These are phyloP conservation scores for Agroathelia rolfsii DNA, from an alignment of 1,284 basidiomycete genomes.

Conservation along the genomic window DNA sequence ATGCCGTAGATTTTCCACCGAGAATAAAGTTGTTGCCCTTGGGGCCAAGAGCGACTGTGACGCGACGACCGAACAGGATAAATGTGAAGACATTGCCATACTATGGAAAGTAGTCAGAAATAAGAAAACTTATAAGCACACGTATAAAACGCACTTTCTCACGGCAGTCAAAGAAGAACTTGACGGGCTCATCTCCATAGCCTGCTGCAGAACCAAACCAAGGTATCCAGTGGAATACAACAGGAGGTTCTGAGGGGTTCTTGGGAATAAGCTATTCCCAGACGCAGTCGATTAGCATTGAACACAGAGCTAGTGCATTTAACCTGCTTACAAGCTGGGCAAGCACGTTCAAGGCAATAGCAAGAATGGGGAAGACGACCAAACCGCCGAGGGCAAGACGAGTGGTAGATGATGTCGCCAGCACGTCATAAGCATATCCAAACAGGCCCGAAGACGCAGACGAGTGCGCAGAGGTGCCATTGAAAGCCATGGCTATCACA, in stretches of 20 bases:
- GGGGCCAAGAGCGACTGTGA: constrained; percentile 88
- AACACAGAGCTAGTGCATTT: constrained; percentile 3
- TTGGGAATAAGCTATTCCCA: constrained; percentile 36
- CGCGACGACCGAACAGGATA: constrained; percentile 77
- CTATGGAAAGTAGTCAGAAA: constrained; percentile 21
- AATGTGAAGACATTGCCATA: constrained; percentile 89
- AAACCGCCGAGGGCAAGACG: constrained; percentile 22
- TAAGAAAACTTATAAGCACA: not conserved
- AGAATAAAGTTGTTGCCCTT: constrained; percentile 94
- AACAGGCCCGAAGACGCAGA: too few species aligned
- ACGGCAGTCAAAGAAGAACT: constrained; percentile 65
- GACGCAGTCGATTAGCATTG: constrained; percentile 5
- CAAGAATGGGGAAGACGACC: constrained; percentile 32
- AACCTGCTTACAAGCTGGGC: constrained; percentile 44
- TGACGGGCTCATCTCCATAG: constrained; percentile 76
- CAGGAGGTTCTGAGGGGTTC: constrained; percentile 53
- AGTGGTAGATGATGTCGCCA: constrained; percentile 17
- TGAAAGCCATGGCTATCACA: constrained; percentile 19
- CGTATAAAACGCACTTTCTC: constrained; percentile 60
- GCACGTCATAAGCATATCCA: too few species aligned
- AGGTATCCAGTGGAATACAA: constrained; percentile 75
- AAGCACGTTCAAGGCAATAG: constrained; percentile 49
- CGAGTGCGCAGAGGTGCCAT: constrained; percentile 15
- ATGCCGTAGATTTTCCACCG: constrained; percentile 85
- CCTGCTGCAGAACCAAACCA: constrained; percentile 66